These are phyloP conservation scores for Raphanus raphanistrum DNA, from an alignment of 345 rosid species.

Conservation along the genomic window DNA sequence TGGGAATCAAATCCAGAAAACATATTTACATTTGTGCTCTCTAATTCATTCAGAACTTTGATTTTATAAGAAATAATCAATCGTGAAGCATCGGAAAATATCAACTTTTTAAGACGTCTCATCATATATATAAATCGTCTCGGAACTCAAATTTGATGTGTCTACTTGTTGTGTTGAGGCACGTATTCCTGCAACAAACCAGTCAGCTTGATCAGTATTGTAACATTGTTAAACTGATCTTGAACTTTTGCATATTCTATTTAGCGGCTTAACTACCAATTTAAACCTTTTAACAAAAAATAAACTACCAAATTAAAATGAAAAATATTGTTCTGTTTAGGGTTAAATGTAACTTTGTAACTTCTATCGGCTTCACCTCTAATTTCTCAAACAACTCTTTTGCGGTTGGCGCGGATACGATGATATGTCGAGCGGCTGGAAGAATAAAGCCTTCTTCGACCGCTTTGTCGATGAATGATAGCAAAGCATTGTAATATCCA, in stretches of 20 bases:
- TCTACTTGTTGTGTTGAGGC: conserved; percentile 39
- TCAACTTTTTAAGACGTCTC: background rate
- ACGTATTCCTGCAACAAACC: conserved; percentile 47
- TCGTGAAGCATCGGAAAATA: background rate
- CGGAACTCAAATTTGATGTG: conserved; percentile 30
- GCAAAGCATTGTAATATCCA: conserved; percentile 54
- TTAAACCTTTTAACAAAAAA: background rate
- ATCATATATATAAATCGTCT: background rate
- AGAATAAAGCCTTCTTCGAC: conserved; percentile 60
- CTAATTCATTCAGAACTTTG: background rate
- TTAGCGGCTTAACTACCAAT: background rate
- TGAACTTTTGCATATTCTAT: background rate
- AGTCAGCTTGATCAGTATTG: background rate
- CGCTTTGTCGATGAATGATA: conserved; percentile 58
- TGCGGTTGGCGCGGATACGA: conserved; percentile 48
- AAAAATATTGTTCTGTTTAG: background rate
- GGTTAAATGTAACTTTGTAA: background rate
- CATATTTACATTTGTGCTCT: background rate
- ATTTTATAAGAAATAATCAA: background rate
- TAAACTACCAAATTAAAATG: background rate
- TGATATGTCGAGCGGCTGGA: conserved; percentile 45
- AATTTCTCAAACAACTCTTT: conserved; percentile 41
- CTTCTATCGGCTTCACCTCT: conserved; percentile 41
- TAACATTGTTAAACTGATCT: background rate
- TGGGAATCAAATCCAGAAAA: background rate